Evolutionary conservation across 768 basidiomycete genomes (phyloP), one percentile per base, ranked within the genome.

Genomic region (Rickenella mellea): DNA sequence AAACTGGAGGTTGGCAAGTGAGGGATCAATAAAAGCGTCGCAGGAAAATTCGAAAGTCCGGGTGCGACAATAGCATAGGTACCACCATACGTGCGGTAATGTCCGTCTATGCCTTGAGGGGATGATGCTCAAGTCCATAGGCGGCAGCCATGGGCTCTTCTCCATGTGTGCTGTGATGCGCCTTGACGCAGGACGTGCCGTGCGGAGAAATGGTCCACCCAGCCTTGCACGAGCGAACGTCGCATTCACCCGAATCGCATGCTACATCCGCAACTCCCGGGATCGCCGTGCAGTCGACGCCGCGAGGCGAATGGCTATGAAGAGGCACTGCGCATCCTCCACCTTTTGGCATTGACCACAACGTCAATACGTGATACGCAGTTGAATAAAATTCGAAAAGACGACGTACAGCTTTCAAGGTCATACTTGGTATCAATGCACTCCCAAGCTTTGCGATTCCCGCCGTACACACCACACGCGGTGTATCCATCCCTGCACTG

Each of bases 371-470:
- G 27, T 5, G 26, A 41, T 10, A 30, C 10, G 29, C 29, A 15
- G 10, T 30, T 30, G 29, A 35, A n/a, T 19, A 21, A 35, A n/a
- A 10, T 21, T n/a, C n/a, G 15, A 14, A 29, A 32, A 32, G 11
- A 12, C 25, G 5, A 67, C 73, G 43, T 42, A 75, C 74, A 76
- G 56, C 72, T 73, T 54, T 73, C 73, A 6, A 76, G 61, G 29
- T 75, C 71, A 29, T 51, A 57, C 44, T 56, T 59, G 1, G 65
- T 70, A 48, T 75, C 53, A 33, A 76, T 49, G 44, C 73, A 74
- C 45, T 76, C 73, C 68, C 69, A 73, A 2, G 67, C 63, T 2
- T 59, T 55, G 10, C 54, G 45, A 12, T 52, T 51, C 10, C 66
- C 55, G 14, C 68, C 66, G 20, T 58, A 63, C 40, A 74, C 57